These are phyloP conservation scores for Candida maesae DNA, from an alignment of 805 yeast genomes.

Conservation along the genomic window DNA sequence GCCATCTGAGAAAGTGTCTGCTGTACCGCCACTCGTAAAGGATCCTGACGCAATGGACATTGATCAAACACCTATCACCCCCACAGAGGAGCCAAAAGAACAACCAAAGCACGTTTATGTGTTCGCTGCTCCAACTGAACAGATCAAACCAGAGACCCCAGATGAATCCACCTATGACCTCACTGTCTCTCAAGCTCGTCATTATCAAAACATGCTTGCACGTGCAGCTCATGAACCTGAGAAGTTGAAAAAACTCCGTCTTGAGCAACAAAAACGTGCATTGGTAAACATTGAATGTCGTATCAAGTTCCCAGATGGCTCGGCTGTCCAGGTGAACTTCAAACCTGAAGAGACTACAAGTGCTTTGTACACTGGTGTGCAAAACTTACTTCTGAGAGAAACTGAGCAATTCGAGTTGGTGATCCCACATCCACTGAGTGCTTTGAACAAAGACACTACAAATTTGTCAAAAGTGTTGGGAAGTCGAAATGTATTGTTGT, in stretches of 20 bases:
- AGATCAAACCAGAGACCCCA: conserved; percentile 21
- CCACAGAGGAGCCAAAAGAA: conserved; percentile 10
- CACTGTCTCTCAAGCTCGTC: conserved; percentile 48
- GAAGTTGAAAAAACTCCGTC: conserved; percentile 35
- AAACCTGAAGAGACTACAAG: conserved; percentile 37
- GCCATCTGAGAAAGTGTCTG: too few relatives aligned
- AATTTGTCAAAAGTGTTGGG: conserved; percentile 40
- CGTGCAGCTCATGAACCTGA: conserved; percentile 38
- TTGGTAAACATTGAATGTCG: conserved; percentile 37
- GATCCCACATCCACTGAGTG: conserved; percentile 44
- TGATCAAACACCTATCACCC: neutral
- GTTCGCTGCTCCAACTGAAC: conserved; percentile 17
- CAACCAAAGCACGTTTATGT: conserved; percentile 25
- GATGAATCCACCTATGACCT: conserved; percentile 41
- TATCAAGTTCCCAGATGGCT: conserved; percentile 55
- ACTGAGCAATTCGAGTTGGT: conserved; percentile 35
- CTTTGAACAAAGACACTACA: conserved; percentile 29
- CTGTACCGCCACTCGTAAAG: too few relatives aligned
- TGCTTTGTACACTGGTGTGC: conserved; percentile 29
- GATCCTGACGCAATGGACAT: neutral
- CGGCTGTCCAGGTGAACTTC: conserved; percentile 48
- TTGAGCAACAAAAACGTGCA: conserved; percentile 26
- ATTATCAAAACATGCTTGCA: conserved; percentile 47
- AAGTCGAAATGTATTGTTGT: conserved; percentile 41
- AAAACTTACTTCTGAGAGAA: conserved; percentile 27